Percentiles rank a stretch among this genome's conserved stretches.
Conservation (phyloP, 805 yeast species). For the Wickerhamomyces strasburgensis region DNA sequence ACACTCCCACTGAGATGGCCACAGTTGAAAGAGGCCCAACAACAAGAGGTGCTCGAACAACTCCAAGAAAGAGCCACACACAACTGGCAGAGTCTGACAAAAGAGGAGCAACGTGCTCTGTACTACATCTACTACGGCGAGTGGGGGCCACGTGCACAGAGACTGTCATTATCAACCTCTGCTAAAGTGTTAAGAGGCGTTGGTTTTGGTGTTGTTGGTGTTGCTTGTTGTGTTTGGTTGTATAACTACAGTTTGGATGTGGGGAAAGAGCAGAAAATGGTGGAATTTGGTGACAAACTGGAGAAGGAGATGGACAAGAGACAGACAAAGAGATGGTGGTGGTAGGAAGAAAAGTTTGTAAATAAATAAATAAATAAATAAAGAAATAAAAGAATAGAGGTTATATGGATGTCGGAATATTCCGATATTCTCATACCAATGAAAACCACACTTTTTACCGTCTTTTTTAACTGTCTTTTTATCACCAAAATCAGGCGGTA, state of each 20-base stretch:
- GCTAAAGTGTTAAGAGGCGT: slow-evolving; percentile 15
- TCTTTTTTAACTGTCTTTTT: no score
- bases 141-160: slow-evolving; percentile 32
- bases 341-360: no score
- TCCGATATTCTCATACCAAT: no score
- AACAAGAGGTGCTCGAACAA: slow-evolving; percentile 33
- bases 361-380: no score
- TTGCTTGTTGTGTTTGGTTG: slow-evolving; percentile 17
- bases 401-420: no score
- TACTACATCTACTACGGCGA: slow-evolving; percentile 34
- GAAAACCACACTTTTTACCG: no score
- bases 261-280: slow-evolving; percentile 14
- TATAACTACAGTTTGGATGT: slow-evolving; percentile 19
- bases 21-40: slow-evolving; percentile 27
- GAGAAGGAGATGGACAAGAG: slow-evolving; percentile 5
- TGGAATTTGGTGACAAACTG: slow-evolving; percentile 5
- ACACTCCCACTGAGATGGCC: slow-evolving; percentile 29
- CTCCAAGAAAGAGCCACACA: slow-evolving; percentile 28
- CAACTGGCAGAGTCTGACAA: slow-evolving; percentile 28
- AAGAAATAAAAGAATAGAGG: no score
- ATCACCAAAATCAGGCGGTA: no score
- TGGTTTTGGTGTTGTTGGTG: slow-evolving; percentile 15
- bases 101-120: slow-evolving; percentile 26
- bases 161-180: slow-evolving; percentile 7
- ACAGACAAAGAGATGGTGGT: slow-evolving; percentile 4